Conservation (phyloP, 2,329 filamentous ascomycete species). For the Claviceps sp. region DNA sequence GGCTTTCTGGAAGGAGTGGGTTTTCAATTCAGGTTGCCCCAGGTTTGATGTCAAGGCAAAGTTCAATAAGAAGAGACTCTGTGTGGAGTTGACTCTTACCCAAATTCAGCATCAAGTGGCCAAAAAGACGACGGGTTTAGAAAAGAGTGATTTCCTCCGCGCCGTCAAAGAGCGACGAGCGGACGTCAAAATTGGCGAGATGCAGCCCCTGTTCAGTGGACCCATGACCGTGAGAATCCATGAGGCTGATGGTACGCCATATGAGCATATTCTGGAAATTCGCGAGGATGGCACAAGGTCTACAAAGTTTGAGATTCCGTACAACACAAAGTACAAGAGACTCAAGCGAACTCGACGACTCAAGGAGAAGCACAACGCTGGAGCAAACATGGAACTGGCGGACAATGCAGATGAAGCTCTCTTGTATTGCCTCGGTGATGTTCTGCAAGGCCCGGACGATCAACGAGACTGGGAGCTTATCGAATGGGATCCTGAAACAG, state of each 20-base stretch:
- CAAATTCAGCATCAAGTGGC: slow-evolving; percentile 50
- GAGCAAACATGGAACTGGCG: slow-evolving; percentile 45
- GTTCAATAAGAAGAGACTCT: slow-evolving; percentile 96
- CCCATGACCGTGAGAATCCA: slow-evolving; percentile 98
- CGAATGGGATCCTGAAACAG: slow-evolving; percentile 83
- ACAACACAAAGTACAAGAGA: slow-evolving; percentile 98
- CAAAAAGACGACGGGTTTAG: slow-evolving; percentile 34
- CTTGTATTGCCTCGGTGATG: slow-evolving; percentile 84
- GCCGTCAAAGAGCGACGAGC: slow-evolving; percentile 69
- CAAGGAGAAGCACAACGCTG: slow-evolving; percentile 53
- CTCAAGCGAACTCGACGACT: slow-evolving; percentile 77
- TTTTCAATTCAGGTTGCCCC: slow-evolving; percentile 78
- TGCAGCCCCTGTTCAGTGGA: slow-evolving; percentile 77
- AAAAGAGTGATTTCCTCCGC: slow-evolving; percentile 66
- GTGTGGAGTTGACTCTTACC: slow-evolving; percentile 79
- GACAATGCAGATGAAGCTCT: slow-evolving; percentile 65
- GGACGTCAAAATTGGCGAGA: slow-evolving; percentile 52
- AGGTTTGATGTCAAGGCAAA: slow-evolving; percentile 73
- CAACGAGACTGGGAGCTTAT: slow-evolving; percentile 69
- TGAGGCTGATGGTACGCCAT: slow-evolving; percentile 94
- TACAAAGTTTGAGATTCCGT: slow-evolving; percentile 82
- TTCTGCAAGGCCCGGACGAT: slow-evolving; percentile 72
- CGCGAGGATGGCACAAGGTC: slow-evolving; percentile 66
- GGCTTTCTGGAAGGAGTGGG: slow-evolving; percentile 87
- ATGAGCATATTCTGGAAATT: slow-evolving; percentile 95